Percentiles rank a stretch among this genome's conserved stretches.
These are phyloP conservation scores for Zostera marina DNA, from an alignment of 116 monocot species.

Conservation along the genomic window DNA sequence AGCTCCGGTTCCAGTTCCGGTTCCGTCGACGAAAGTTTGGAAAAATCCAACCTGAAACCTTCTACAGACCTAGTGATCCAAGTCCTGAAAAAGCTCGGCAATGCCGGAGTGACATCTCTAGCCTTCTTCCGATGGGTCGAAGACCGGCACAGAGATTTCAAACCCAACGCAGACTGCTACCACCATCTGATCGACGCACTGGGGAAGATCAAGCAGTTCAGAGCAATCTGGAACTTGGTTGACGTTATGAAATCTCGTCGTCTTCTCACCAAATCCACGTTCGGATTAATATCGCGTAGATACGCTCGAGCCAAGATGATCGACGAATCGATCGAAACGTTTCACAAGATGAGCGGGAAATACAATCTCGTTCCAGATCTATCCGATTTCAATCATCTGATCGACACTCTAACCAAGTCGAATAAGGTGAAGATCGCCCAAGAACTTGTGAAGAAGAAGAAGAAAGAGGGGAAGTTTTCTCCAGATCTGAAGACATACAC, in stretches of 20 bases:
- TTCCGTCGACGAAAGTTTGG: conserved; percentile 10
- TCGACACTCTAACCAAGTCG: conserved; percentile 61
- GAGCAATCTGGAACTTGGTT: conserved; percentile 60
- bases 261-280: conserved; percentile 50
- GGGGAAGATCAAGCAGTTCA: conserved; percentile 92
- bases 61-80: conserved; percentile 41
- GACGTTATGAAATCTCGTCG: conserved; percentile 35
- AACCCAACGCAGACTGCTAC: conserved; percentile 28
- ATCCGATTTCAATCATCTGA: conserved; percentile 59
- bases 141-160: conserved; percentile 35
- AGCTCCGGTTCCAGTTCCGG: conserved; percentile 10
- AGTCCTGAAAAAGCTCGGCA: conserved; percentile 52
- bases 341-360: conserved; percentile 49
- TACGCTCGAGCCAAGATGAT: conserved; percentile 71
- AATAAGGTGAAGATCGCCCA: conserved; percentile 57
- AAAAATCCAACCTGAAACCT: conserved; percentile 22
- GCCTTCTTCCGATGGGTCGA: conserved; percentile 74
- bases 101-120: conserved; percentile 55
- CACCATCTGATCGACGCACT: conserved; percentile 79
- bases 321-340: conserved; percentile 51
- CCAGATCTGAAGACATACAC: conserved; percentile 77
- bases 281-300: conserved; percentile 41
- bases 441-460: conserved; percentile 40
- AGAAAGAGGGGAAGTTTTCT: conserved; percentile 33
- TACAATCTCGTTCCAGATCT: conserved; percentile 38